Base-by-base conservation (phyloP, 176 grass and related monocot genomes). In the Canna indica region DNA sequence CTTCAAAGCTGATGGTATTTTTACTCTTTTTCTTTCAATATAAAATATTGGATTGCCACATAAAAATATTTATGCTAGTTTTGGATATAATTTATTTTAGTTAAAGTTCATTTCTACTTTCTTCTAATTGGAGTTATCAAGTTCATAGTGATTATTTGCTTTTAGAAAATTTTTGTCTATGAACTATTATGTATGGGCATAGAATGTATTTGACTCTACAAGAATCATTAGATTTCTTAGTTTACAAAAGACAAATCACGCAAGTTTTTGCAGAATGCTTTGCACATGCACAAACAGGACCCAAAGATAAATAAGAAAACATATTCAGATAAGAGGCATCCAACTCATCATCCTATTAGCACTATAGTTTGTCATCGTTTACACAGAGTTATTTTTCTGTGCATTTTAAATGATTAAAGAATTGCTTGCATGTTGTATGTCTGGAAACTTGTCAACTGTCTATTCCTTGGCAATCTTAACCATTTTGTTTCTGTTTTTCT, bases 401-500 rank as follows among this genome's bases (percentile, higher is more conserved):
- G 15, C 27, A 60, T 12, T 4, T 30, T 14, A 30, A 17, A 60
- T n/a, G 22, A 36, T 26, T 18, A 29, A 39, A 76, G 13, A 45
- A 69, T 29, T 45, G 67, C 13, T 39, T 32, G 17, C 11, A 42
- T 65, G 45, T 34, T 50, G 69, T 26, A 70, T 27, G 25, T 36
- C 45, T 48, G 2, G 5, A 30, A 46, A 9, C 8, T 65, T 25
- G 15, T 4, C 24, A 47, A 53, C 45, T 59, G 45, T 72, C 45
- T n/a, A n/a, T n/a, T n/a, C n/a, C n/a, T 73, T 30, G 24, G 56
- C 6, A 18, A 74, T 18, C 35, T 73, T 34, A 35, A 72, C 74
- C 77, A 11, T 12, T 44, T 74, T n/a, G 58, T 80, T 84, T 80
- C n/a, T 20, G 76, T 68, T 38, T 17, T 59, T 75, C 67, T 77